A percentile compares a stretch with the other conserved stretches of the same genome.
phyloP scores from a whole-genome alignment of 257 asterid genomes.

The Capsicum baccatum region DNA sequence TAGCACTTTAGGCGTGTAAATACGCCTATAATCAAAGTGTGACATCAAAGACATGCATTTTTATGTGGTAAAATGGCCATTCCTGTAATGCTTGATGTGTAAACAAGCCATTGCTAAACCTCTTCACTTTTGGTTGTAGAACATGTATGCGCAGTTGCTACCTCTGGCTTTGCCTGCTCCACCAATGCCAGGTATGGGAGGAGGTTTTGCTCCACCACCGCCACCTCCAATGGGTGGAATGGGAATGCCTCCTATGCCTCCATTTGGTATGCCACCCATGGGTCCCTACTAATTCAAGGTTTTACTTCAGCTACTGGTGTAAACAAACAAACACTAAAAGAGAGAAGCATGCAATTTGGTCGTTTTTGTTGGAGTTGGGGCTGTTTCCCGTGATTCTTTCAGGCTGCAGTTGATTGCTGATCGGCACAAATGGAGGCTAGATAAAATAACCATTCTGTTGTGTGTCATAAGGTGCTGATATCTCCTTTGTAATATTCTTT shows the following conservation, averaged over 20 bases:
- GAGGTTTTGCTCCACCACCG: constrained; percentile 56
- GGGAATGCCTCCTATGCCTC: constrained; percentile 96
- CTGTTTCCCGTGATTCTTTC: constrained; percentile 14
- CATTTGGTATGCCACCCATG: constrained; percentile 97
- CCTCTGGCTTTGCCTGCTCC: constrained; percentile 99
- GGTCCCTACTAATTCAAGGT: constrained; percentile 69
- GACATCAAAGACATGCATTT: not conserved
- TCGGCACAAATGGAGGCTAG: not conserved
- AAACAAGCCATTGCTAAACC: constrained; percentile 18
- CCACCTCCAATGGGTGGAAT: constrained; percentile 77
- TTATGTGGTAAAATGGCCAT: constrained; percentile 5
- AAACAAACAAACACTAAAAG: constrained; percentile 1
- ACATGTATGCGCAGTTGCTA: constrained; percentile 93
- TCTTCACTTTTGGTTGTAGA: constrained; percentile 53
- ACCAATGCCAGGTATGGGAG: constrained; percentile 74
- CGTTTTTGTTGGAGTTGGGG: not conserved
- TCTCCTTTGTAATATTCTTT: constrained; percentile 26
- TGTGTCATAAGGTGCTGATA: constrained; percentile 32
- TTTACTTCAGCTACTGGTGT: constrained; percentile 8
- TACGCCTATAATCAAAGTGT: too few relatives aligned
- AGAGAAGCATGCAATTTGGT: not conserved
- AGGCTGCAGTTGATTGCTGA: constrained; percentile 31
- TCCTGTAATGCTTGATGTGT: not conserved
- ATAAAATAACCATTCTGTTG: constrained; percentile 23
- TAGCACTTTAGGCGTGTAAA: too few relatives aligned